Percentiles rank a stretch among this genome's conserved stretches.
These are phyloP conservation scores for Gonapodya sp. DNA, from an alignment of 192 early-diverging fungal genomes.

Conservation along the genomic window DNA sequence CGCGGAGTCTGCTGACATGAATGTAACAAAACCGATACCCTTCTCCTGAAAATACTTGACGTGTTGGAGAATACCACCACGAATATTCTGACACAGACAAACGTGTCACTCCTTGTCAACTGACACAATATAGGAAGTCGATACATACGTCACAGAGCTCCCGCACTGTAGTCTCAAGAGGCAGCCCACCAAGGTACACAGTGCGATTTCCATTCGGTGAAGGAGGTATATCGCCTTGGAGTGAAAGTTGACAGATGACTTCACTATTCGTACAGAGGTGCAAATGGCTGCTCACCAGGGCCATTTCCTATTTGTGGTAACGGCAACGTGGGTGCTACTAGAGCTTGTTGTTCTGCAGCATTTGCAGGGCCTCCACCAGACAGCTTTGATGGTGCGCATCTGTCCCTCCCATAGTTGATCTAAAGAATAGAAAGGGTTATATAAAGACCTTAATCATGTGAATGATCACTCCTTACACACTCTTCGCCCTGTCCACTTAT, in stretches of 20 bases:
- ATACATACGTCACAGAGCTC: constrained; percentile 66
- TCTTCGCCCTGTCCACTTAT: constrained; percentile 42
- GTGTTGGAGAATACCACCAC: constrained; percentile 73
- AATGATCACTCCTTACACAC: background rate
- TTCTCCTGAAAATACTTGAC: constrained; percentile 65
- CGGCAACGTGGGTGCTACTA: background rate
- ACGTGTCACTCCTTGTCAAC: background rate
- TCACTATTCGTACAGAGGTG: background rate
- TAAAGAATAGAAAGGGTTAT: background rate
- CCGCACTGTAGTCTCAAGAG: constrained; percentile 64
- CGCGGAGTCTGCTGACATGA: constrained; percentile 64
- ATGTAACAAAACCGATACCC: constrained; percentile 76
- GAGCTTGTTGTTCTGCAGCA: constrained; percentile 16
- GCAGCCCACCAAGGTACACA: constrained; percentile 73
- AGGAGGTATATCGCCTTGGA: background rate
- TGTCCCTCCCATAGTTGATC: constrained; percentile 75
- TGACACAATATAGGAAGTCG: constrained; percentile 8
- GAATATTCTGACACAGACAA: constrained; percentile 43
- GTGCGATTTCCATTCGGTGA: constrained; percentile 45
- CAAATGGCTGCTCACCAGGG: background rate
- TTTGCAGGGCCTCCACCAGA: constrained; percentile 17
- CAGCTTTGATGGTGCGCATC: constrained; percentile 39
- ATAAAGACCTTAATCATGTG: background rate
- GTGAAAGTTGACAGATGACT: background rate
- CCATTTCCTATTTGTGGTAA: constrained; percentile 10